Conservation (phyloP, 768 basidiomycete genomes). For the Clitopilus hobsonii region DNA sequence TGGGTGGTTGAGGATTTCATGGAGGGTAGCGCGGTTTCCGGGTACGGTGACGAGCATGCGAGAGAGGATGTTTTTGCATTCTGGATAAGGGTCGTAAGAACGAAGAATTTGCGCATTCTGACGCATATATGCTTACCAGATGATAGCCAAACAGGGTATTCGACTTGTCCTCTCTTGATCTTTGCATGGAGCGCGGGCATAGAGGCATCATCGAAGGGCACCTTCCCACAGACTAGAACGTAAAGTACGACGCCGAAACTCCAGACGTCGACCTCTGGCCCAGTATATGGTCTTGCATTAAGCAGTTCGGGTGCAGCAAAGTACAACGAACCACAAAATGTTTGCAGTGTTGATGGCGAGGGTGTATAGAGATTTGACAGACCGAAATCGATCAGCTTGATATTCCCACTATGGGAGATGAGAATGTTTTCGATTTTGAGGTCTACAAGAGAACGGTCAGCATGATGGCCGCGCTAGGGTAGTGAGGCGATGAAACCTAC, state of each 20-base stretch:
- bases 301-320: slow-evolving; percentile 98
- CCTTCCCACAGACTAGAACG: slow-evolving; percentile 96
- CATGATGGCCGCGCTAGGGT: not conserved
- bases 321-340: slow-evolving; percentile 97
- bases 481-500: slow-evolving; percentile 26
- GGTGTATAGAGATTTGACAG: slow-evolving; percentile 95
- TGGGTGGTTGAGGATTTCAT: slow-evolving; percentile 83
- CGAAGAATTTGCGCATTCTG: not conserved
- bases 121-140: slow-evolving; percentile 53
- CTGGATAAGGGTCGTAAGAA: slow-evolving; percentile 33
- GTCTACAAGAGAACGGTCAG: slow-evolving; percentile 36
- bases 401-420: slow-evolving; percentile 96
- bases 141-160: slow-evolving; percentile 96
- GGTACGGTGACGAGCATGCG: slow-evolving; percentile 97
- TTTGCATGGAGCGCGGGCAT: slow-evolving; percentile 99
- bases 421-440: slow-evolving; percentile 99
- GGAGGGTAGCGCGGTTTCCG: slow-evolving; percentile 70
- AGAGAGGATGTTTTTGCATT: slow-evolving; percentile 91
- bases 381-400: slow-evolving; percentile 99
- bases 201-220: slow-evolving; percentile 98
- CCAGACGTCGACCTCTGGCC: slow-evolving; percentile 99
- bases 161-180: slow-evolving; percentile 95
- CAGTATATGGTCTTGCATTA: slow-evolving; percentile 94
- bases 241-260: slow-evolving; percentile 98
- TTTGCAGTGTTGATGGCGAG: slow-evolving; percentile 62